Evolutionary conservation across 2,329 filamentous ascomycete genomes (phyloP), one percentile per base, ranked within the genome.

Genomic region (Emmonsiellopsis sp.): DNA sequence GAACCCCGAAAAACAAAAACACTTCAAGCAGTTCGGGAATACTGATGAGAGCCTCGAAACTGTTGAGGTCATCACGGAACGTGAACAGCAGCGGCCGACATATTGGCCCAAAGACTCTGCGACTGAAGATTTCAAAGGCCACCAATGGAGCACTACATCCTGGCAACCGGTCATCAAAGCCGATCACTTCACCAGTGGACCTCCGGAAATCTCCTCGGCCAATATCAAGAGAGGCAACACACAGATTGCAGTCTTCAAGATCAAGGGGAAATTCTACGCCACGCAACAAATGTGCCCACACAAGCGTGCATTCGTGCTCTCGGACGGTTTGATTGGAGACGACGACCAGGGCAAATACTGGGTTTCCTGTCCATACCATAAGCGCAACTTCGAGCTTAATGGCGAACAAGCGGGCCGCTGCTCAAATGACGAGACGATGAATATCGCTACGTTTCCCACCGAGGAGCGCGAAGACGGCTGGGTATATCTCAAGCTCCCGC

Each of bases 271-370:
- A 52, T 94, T 85, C 76, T 92, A 92, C 68, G 87, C 87, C 55
- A 87, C 86, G 11, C 90, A 95, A 72, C 88, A 95, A 66, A 95
- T 95, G 90, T 95, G 90, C 67, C 90, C 90, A 8, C 89, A 95
- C 73, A 93, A 92, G 71, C 85, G 89, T 9, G 85, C 89, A 1
- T 95, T 95, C 63, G 85, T 91, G n/a, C 81, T 95, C 31, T 86
- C 86, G 0, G 91, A 95, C 65, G 88, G 89, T 1, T 74, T 95
- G 7, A 79, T 95, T 46, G 90, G 91, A 42, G 85, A 72, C 46
- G 67, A 71, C 46, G 62, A 73, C 55, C 68, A 75, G 44, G 77
- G 81, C 57, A 84, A 83, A 55, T 83, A 90, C n/a, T 95, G 86
- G 84, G 81, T 95, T 14, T 88, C 85, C 1, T 95, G 89, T 64